These are phyloP conservation scores for Exobasidium rhododendri DNA, from an alignment of 1,284 basidiomycete genomes.

Conservation along the genomic window DNA sequence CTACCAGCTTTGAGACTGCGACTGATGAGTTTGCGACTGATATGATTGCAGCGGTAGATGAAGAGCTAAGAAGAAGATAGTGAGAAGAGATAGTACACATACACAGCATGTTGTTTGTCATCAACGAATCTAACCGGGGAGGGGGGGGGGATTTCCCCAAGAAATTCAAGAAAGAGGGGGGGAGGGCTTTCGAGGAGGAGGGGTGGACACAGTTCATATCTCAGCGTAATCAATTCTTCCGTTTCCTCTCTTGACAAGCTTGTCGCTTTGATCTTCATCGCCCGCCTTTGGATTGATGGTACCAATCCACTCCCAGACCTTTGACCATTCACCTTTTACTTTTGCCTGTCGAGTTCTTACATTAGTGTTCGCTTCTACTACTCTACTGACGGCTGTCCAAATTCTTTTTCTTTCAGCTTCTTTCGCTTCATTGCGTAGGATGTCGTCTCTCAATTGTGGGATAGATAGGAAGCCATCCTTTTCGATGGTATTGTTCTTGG, in stretches of 20 bases:
- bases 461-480: conserved; percentile 85
- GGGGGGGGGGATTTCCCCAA: too few relatives aligned
- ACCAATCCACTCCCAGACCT: conserved; percentile 60
- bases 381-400: conserved; percentile 80
- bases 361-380: conserved; percentile 92
- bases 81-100: too few relatives aligned
- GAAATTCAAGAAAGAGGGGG: too few relatives aligned
- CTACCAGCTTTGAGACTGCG: too few relatives aligned
- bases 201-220: too few relatives aligned
- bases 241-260: background rate
- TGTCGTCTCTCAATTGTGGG: conserved; percentile 82
- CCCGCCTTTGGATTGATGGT: background rate
- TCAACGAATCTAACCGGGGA: too few relatives aligned
- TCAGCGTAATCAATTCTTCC: background rate
- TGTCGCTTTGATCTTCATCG: background rate
- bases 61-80: too few relatives aligned
- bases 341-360: conserved; percentile 84
- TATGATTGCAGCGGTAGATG: too few relatives aligned
- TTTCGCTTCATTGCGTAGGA: conserved; percentile 78
- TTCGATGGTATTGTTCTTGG: conserved; percentile 59
- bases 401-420: conserved; percentile 67
- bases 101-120: too few relatives aligned
- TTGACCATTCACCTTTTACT: conserved; percentile 68
- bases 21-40: too few relatives aligned
- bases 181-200: too few relatives aligned